Percentiles rank a stretch among this genome's conserved stretches.
Evolutionary conservation across 805 yeast species (phyloP).

Genomic region (Wickerhamiella vanderwaltii): DNA sequence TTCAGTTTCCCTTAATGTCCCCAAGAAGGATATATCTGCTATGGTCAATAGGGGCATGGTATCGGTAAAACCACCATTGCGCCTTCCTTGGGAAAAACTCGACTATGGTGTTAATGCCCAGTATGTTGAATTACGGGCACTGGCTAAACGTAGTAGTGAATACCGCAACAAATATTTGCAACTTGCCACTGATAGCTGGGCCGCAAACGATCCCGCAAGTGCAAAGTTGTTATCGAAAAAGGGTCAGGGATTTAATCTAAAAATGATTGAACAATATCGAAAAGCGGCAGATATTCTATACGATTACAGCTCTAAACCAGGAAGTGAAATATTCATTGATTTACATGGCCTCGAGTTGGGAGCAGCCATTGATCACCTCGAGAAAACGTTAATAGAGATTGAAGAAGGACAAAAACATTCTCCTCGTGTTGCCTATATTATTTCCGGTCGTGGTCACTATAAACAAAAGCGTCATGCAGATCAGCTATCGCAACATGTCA

Average conservation of each 20-base stretch:
- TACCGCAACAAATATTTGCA: conserved; percentile 27
- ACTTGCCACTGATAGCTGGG: conserved; percentile 27
- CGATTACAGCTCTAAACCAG: conserved; percentile 19
- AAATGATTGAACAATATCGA: conserved; percentile 22
- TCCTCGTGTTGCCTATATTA: conserved; percentile 25
- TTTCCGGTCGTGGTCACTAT: conserved; percentile 27
- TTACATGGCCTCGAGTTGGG: conserved; percentile 29
- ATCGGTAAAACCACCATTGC: conserved; percentile 13
- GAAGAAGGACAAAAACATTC: conserved; percentile 19
- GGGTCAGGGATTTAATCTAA: conserved; percentile 26
- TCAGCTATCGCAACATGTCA: conserved; percentile 25
- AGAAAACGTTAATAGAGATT: conserved; percentile 19
- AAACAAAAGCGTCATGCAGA: conserved; percentile 21
- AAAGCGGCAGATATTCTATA: conserved; percentile 23
- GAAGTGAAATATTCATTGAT: conserved; percentile 25
- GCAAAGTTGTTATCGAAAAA: conserved; percentile 25
- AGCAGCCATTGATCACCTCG: conserved; percentile 25
- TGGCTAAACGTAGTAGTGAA: conserved; percentile 23
- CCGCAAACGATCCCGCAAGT: conserved; percentile 23
- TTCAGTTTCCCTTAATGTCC: conserved; percentile 1
- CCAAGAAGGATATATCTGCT: not conserved
- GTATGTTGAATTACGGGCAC: conserved; percentile 22
- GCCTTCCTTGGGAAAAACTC: conserved; percentile 24
- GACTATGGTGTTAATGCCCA: conserved; percentile 19
- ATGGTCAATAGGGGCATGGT: conserved; percentile 4